phyloP scores from a whole-genome alignment of 495 filamentous ascomycete species.

The Thermothielavioides terrestris region DNA sequence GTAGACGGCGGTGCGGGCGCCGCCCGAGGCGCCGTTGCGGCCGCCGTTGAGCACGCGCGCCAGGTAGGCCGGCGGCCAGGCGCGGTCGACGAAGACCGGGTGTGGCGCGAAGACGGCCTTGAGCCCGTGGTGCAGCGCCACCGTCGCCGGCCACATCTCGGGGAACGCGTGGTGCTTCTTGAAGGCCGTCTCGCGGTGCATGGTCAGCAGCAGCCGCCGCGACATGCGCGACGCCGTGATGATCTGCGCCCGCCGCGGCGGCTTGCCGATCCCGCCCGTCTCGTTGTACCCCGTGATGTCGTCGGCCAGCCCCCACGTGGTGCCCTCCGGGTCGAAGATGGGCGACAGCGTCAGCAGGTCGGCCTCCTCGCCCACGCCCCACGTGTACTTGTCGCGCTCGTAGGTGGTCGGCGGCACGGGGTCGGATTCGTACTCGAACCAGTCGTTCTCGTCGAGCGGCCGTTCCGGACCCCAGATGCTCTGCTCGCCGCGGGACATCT shows the following conservation, averaged over 20 bases:
- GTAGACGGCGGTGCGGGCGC: slow-evolving; percentile 65
- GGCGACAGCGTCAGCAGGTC: slow-evolving; percentile 92
- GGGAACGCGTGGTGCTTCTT: slow-evolving; percentile 84
- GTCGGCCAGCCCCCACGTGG: slow-evolving; percentile 76
- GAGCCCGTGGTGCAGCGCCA: slow-evolving; percentile 84
- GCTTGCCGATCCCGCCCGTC: slow-evolving; percentile 41
- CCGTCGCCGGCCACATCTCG: slow-evolving; percentile 89
- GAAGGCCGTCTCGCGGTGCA: slow-evolving; percentile 81
- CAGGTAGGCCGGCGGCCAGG: slow-evolving; percentile 75
- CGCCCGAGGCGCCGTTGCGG: slow-evolving; percentile 65
- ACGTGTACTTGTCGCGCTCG: slow-evolving; percentile 71
- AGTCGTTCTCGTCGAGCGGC: slow-evolving; percentile 53
- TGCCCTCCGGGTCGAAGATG: slow-evolving; percentile 82
- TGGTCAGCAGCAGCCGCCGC: slow-evolving; percentile 66
- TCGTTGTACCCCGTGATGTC: slow-evolving; percentile 88
- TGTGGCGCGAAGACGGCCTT: slow-evolving; percentile 94
- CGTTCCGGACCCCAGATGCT: slow-evolving; percentile 80
- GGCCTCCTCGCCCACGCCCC: slow-evolving; percentile 89
- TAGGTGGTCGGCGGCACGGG: slow-evolving; percentile 60
- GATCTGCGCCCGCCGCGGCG: slow-evolving; percentile 80
- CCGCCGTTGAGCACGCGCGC: slow-evolving; percentile 80
- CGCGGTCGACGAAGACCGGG: slow-evolving; percentile 80
- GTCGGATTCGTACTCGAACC: slow-evolving; percentile 60
- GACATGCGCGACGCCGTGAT: slow-evolving; percentile 79
- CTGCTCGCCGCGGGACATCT: slow-evolving; percentile 43